These are phyloP conservation scores for Diplocarpon rosae DNA, from an alignment of 2,329 filamentous ascomycete genomes.

Conservation along the genomic window DNA sequence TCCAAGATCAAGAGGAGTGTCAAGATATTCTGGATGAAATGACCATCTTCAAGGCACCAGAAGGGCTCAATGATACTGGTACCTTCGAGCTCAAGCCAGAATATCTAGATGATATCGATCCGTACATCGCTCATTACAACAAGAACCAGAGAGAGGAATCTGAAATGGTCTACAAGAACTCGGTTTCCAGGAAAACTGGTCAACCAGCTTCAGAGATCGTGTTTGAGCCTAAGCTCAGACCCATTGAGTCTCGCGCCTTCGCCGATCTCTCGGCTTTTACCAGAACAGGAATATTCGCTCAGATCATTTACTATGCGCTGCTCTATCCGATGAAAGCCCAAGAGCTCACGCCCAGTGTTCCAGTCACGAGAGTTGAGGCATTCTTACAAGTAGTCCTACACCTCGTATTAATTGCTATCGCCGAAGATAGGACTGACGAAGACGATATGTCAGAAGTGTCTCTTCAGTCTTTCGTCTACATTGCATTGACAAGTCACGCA, in stretches of 20 bases:
- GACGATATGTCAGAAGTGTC: conserved; percentile 36
- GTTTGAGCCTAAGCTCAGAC: conserved; percentile 74
- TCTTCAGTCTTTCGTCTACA: conserved; percentile 58
- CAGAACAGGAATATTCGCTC: conserved; percentile 72
- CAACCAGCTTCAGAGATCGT: conserved; percentile 75
- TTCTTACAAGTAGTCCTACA: conserved; percentile 89
- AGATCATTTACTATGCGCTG: conserved; percentile 81
- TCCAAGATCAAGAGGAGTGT: conserved; percentile 83
- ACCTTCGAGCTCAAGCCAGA: conserved; percentile 87
- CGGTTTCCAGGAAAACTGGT: conserved; percentile 78
- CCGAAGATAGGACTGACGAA: conserved; percentile 63
- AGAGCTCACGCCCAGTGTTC: conserved; percentile 61
- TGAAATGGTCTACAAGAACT: conserved; percentile 76
- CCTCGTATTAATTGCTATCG: conserved; percentile 71
- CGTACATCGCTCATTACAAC: conserved; percentile 90
- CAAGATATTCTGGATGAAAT: conserved; percentile 75
- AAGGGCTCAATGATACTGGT: conserved; percentile 84
- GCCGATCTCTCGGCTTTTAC: conserved; percentile 69
- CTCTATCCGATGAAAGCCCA: conserved; percentile 66
- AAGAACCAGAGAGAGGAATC: conserved; percentile 96
- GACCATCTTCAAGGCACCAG: conserved; percentile 79
- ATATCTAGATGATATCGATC: conserved; percentile 80
- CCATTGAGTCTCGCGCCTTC: conserved; percentile 70
- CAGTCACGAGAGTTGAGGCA: conserved; percentile 73
- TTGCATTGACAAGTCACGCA: conserved; percentile 54